Base-by-base conservation (phyloP, 768 basidiomycete species). In the Podaxis mareebaensis region DNA sequence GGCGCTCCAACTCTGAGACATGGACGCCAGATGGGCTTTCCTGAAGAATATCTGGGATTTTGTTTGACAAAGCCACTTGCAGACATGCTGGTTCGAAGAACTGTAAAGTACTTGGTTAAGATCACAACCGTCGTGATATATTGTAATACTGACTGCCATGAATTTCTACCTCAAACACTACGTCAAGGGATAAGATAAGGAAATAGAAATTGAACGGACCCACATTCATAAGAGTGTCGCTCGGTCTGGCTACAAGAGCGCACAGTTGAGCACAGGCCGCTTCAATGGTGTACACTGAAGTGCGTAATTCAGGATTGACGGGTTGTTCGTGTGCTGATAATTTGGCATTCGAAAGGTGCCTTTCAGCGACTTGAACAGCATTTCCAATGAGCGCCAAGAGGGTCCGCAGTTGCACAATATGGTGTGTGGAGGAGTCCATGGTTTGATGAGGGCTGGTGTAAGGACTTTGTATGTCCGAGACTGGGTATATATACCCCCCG, bases 31-130 rank as follows among this genome's bases (percentile, higher is more conserved):
- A 10, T 2, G 70, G 76, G 39, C 75, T 69, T 24, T 68, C 69
- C 1, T 69, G 38, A n/a, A 81, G 71, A 12, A 72, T 54, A 49
- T 79, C 78, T 0, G 79, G 72, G 22, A 79, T 70, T 55, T 73
- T 70, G 4, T 71, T 69, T 17, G 70, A 67, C 20, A 72, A 61
- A 0, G 71, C 77, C n/a, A 76, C 71, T 17, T 67, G 69, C 15
- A 79, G 40, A 40, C 70, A 74, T 0, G 71, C 69, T 2, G 73
- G 70, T 61, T 74, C 71, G 28, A 68, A 49, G n/a, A 61, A 59
- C 74, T 75, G 33, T 1, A 38, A 54, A 12, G 24, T 33, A 26
- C n/a, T 30, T 15, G 30, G 7, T 30, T 15, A 28, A 51, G 60
- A 28, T 39, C 59, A 58, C 2, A 30, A 30, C 28, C 28, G 28